Base-by-base conservation (phyloP, 2,329 filamentous ascomycete genomes). In the Monilinia vaccinii-corymbosi region DNA sequence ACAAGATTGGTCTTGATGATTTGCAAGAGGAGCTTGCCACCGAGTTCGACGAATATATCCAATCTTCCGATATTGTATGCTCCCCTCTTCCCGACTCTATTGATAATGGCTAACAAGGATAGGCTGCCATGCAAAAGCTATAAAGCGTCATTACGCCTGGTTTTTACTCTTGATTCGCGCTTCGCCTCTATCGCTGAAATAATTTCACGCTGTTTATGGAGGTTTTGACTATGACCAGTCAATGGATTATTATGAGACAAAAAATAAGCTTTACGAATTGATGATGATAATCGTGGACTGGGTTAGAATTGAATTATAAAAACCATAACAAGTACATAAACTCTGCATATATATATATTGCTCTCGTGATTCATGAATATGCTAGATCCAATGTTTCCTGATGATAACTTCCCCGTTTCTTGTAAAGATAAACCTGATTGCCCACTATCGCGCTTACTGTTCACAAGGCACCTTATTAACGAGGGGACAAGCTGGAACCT, bases 11-110 rank as follows among this genome's bases (percentile, higher is more conserved):
- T 68, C 76, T 89, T 67, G 84, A 87, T 70, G 93, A 97, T 65
- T 86, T 99, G 69, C 85, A 96, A 82, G 85, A 90, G 74, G 72
- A 89, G 80, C 95, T 97, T 71, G 83, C 84, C 34, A 36, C 34
- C 25, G 89, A 83, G 69, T 83, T 92, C 71, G 94, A 97, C 81
- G 94, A 99, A 75, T 88, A 90, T 76, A 91, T 99, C 73, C 94
- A 99, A 85, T 96, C 91, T 70, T 86, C 88, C 71, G 94, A 97
- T 76, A 75, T 97, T 73, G 87, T 81, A 76, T 75, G 79, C 73
- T 64, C 18, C 14, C 16, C 34, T 4, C 38, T 36, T 46, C 28
- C 23, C 25, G 23, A 38, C 25, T 44, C 50, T 34, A 23, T 21
- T 23, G 45, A 49, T 50, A 64, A 69, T 65, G 62, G 63, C 58